Base-by-base conservation (phyloP, 2,329 filamentous ascomycete species). In the Cyphellophora attinorum region DNA sequence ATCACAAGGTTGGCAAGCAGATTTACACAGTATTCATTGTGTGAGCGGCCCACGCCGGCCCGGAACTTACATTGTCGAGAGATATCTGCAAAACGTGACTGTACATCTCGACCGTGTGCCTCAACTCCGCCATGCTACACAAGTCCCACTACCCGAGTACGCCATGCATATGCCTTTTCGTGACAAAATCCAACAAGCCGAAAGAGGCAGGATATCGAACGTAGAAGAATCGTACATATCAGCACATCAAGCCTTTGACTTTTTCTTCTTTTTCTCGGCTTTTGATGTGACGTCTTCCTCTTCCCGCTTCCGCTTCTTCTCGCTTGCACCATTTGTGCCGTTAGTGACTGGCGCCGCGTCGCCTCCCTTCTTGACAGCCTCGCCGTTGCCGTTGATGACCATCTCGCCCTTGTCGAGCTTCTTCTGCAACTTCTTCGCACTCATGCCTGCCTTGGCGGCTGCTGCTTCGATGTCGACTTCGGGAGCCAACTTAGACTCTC, bases 381-480 rank as follows among this genome's bases (percentile, higher is more conserved):
- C 84, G 51, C 80, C 81, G 41, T 81, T 73, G 10, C 64, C 61
- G 48, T 69, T 70, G 45, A 85, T 63, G 53, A 75, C 67, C 45
- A 86, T 80, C 52, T 85, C 79, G 23, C 82, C 82, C 42, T 79
- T 72, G 61, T 83, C 81, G 47, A 76, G 76, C 69, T 85, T 85
- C 57, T 79, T 72, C 67, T 81, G 77, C 64, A 85, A 86, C 62
- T 84, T 81, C 64, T 75, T 76, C 35, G 82, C 72, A 5, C 78
- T 81, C 39, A 86, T 65, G 41, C 80, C 81, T 6, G 79, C 74
- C 46, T 72, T 68, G 40, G 72, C 74, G 27, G 82, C 82, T 29
- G 79, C 57, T 61, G 69, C 53, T 68, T 75, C 45, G 58, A 74
- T 37, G 37, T 69, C 64, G 15, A 47, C 48, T 15, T 55, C 56